A percentile compares a stretch with the other conserved stretches of the same genome.
These are phyloP conservation scores for Mangifera indica DNA, from an alignment of 345 rosid species.

Conservation along the genomic window DNA sequence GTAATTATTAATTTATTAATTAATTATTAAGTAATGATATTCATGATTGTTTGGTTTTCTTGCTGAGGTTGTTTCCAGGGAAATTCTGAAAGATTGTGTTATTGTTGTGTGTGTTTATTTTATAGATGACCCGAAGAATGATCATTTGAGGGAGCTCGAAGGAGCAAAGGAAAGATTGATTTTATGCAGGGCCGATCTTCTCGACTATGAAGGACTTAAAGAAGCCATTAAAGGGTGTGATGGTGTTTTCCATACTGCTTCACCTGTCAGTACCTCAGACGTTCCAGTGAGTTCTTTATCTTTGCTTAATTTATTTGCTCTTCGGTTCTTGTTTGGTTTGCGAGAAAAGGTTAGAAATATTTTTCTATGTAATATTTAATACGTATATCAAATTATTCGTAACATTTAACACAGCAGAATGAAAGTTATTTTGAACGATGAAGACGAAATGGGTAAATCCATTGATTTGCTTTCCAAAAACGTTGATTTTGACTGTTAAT, in stretches of 20 bases:
- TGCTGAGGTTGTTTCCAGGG: too few species aligned
- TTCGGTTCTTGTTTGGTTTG: conserved; percentile 18
- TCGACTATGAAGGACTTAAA: conserved; percentile 58
- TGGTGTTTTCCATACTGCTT: conserved; percentile 94
- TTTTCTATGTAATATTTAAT: too few species aligned
- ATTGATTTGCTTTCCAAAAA: too few species aligned
- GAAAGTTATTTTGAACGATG: too few species aligned
- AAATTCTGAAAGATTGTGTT: background rate
- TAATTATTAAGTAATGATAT: too few species aligned
- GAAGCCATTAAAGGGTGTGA: conserved; percentile 78
- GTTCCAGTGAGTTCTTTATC: conserved; percentile 66
- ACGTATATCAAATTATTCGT: too few species aligned
- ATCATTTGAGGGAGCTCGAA: conserved; percentile 77
- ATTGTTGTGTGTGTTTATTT: background rate
- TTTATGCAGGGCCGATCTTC: conserved; percentile 73
- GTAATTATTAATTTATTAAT: conserved; percentile 16
- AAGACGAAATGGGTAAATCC: too few species aligned
- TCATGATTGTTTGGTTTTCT: too few species aligned
- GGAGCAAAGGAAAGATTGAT: conserved; percentile 86
- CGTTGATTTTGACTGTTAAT: too few species aligned
- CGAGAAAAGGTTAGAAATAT: conserved; percentile 13
- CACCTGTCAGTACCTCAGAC: conserved; percentile 70
- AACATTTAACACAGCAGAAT: too few species aligned
- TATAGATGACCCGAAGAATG: conserved; percentile 80
- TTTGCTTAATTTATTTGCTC: too few species aligned